Conservation (phyloP, 768 basidiomycete species). For the Kwoniella heveanensis region DNA sequence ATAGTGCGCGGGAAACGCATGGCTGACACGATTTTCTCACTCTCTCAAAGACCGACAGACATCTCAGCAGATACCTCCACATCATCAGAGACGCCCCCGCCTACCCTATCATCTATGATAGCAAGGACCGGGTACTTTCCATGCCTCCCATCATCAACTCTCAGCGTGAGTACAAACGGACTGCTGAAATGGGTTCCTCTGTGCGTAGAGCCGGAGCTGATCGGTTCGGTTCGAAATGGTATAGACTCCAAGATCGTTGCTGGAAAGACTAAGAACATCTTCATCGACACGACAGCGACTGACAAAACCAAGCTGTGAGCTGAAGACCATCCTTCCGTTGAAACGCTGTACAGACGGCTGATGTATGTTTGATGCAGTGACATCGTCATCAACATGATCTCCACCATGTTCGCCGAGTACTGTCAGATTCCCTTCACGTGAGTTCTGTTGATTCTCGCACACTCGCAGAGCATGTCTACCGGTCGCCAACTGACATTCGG, state of each 20-base stretch:
- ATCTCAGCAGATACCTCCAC: slow-evolving; percentile 80
- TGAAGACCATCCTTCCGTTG: too few species aligned
- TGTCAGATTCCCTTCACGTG: slow-evolving; percentile 89
- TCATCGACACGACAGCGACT: slow-evolving; percentile 95
- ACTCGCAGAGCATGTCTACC: too few species aligned
- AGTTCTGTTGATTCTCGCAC: slow-evolving; percentile 55
- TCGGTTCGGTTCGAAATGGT: background rate
- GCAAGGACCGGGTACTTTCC: slow-evolving; percentile 79
- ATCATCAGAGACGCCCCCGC: slow-evolving; percentile 94
- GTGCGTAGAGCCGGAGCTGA: too few species aligned
- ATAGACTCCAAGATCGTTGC: slow-evolving; percentile 82
- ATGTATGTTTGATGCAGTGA: slow-evolving; percentile 55
- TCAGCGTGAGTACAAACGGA: slow-evolving; percentile 39
- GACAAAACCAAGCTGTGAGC: slow-evolving; percentile 83
- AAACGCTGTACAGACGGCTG: too few species aligned
- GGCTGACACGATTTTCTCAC: background rate
- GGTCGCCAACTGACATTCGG: background rate
- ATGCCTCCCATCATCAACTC: slow-evolving; percentile 83
- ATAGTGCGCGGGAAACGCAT: too few species aligned
- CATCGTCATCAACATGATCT: slow-evolving; percentile 91
- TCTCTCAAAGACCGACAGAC: slow-evolving; percentile 75
- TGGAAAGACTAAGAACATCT: slow-evolving; percentile 86
- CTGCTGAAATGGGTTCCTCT: background rate
- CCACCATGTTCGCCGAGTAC: slow-evolving; percentile 98
- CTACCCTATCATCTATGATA: slow-evolving; percentile 97